These are phyloP conservation scores for Scutellaria galericulata DNA, from an alignment of 257 asterid genomes.

Conservation along the genomic window DNA sequence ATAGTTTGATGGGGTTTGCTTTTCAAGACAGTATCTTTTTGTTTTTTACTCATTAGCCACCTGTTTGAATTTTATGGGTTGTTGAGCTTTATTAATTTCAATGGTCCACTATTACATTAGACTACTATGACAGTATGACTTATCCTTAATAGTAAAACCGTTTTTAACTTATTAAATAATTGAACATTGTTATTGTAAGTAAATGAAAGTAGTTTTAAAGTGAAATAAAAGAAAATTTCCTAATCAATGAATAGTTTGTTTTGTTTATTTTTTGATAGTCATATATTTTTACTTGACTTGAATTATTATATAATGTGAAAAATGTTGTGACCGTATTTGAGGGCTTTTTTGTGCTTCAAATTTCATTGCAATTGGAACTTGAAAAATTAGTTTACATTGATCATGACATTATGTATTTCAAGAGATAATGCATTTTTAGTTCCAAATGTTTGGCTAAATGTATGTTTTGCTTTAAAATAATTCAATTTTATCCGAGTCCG, in stretches of 20 bases:
- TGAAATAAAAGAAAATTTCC: not conserved
- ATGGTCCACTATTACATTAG: not conserved
- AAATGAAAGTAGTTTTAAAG: not conserved
- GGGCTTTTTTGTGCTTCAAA: no score
- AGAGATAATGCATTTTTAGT: no score
- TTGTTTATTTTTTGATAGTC: no score
- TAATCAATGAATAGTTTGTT: not conserved
- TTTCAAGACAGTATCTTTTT: slow-evolving; percentile 30
- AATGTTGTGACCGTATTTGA: no score
- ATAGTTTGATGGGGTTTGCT: slow-evolving; percentile 38
- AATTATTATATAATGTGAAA: no score
- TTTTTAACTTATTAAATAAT: not conserved
- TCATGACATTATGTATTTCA: no score
- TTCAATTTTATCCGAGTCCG: no score
- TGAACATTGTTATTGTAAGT: not conserved
- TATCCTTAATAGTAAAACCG: slow-evolving; percentile 19
- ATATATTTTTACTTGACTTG: no score
- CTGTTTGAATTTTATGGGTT: slow-evolving; percentile 25
- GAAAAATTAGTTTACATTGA: no score
- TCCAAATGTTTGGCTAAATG: no score
- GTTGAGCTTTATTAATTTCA: slow-evolving; percentile 5
- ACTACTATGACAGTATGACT: not conserved
- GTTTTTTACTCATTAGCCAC: slow-evolving; percentile 1
- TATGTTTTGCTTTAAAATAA: no score
- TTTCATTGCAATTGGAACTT: no score